phyloP scores from a whole-genome alignment of 768 basidiomycete species.

The Phanerochaete sordida region DNA sequence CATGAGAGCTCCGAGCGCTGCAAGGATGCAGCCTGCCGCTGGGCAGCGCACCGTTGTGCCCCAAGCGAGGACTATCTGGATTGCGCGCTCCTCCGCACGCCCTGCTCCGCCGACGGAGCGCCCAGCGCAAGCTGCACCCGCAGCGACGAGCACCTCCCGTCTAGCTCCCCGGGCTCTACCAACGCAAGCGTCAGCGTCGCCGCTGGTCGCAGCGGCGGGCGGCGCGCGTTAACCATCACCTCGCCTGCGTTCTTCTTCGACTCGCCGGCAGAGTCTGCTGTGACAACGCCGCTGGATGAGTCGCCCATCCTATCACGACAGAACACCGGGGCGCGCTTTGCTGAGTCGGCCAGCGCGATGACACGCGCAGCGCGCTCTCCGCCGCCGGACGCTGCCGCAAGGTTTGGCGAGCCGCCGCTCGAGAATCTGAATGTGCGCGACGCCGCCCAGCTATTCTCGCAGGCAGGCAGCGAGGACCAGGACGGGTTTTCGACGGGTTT shows the following conservation, averaged over 20 bases:
- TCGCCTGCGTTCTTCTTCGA: background rate
- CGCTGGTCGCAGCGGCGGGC: no score
- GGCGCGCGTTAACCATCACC: background rate
- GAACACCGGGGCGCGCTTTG: background rate
- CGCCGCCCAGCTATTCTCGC: background rate
- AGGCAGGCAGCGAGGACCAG: no score
- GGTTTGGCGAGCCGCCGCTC: background rate
- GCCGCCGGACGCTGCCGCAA: background rate
- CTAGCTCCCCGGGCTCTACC: no score
- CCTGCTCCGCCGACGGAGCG: background rate
- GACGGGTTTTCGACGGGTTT: background rate
- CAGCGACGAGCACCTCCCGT: no score
- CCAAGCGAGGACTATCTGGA: background rate
- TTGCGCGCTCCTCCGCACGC: background rate
- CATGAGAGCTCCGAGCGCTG: background rate
- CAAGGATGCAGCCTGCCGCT: background rate
- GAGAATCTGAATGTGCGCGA: background rate
- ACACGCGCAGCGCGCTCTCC: background rate
- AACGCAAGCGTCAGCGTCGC: no score
- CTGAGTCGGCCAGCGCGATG: background rate
- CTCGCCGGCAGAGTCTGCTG: background rate
- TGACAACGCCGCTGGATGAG: background rate
- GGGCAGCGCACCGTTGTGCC: background rate
- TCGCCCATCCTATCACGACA: background rate
- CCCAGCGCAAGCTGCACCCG: no score